Conservation (phyloP, 495 filamentous ascomycete genomes). For the Hypoxylon intermedium region DNA sequence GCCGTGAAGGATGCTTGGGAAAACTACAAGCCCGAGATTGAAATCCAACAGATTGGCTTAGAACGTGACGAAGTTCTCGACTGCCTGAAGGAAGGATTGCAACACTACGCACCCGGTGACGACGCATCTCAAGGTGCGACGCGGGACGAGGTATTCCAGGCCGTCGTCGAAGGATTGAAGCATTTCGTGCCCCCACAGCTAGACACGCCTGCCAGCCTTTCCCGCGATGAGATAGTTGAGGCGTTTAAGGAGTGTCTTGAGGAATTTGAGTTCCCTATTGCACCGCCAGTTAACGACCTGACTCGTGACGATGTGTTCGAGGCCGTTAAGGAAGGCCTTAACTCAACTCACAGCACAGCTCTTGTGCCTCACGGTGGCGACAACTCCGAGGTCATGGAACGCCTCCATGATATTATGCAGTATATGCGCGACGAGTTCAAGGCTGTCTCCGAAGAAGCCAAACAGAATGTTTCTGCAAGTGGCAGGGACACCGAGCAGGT, state of each 20-base stretch:
- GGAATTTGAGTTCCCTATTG: conserved; percentile 69
- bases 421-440: conserved; percentile 72
- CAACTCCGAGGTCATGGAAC: conserved; percentile 70
- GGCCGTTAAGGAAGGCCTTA: conserved; percentile 61
- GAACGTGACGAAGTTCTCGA: conserved; percentile 87
- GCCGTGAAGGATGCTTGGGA: conserved; percentile 90
- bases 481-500: conserved; percentile 82
- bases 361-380: conserved; percentile 43
- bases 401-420: conserved; percentile 76
- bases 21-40: conserved; percentile 88
- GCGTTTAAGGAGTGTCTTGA: conserved; percentile 80
- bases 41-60: conserved; percentile 85
- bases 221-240: conserved; percentile 76
- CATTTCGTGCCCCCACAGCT: conserved; percentile 75
- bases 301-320: conserved; percentile 61
- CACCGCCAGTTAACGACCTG: conserved; percentile 54
- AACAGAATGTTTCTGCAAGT: conserved; percentile 75
- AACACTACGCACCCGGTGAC: conserved; percentile 69
- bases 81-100: conserved; percentile 82
- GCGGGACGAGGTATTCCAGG: conserved; percentile 79
- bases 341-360: conserved; percentile 44
- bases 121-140: conserved; percentile 59
- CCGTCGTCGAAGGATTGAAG: conserved; percentile 81
- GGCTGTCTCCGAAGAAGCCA: conserved; percentile 66
- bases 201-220: conserved; percentile 69